Percentiles rank a stretch among this genome's conserved stretches.
phyloP scores from a whole-genome alignment of 768 basidiomycete genomes.

The Russula sp. region DNA sequence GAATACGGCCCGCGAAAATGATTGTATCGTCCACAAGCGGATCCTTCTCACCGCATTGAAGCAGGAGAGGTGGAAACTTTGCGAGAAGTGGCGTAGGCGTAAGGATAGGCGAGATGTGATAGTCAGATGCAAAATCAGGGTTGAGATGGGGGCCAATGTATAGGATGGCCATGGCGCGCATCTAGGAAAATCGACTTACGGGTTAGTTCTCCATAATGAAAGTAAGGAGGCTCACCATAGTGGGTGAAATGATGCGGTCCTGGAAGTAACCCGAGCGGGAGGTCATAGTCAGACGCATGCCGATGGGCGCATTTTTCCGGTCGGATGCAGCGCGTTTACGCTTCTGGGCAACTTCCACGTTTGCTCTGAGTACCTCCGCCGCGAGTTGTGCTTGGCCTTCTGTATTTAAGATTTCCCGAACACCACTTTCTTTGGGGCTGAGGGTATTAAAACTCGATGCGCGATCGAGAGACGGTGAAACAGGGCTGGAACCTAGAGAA shows the following conservation, averaged over 20 bases:
- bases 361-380: constrained; percentile 15
- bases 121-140: constrained; percentile 93
- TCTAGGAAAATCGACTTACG: constrained; percentile 40
- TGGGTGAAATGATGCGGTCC: constrained; percentile 88
- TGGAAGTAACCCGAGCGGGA: constrained; percentile 91
- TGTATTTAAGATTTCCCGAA: constrained; percentile 1
- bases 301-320: constrained; percentile 46
- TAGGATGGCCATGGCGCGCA: constrained; percentile 98
- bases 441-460: neutral
- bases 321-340: constrained; percentile 19
- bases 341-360: constrained; percentile 16
- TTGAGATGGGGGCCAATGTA: constrained; percentile 92
- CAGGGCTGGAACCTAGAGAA: neutral
- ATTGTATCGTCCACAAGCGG: constrained; percentile 96
- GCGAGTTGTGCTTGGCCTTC: constrained; percentile 16
- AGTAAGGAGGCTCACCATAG: constrained; percentile 64
- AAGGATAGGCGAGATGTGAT: constrained; percentile 92
- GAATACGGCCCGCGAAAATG: constrained; percentile 90
- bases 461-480: neutral
- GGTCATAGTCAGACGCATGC: constrained; percentile 90
- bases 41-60: constrained; percentile 94
- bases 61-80: constrained; percentile 87
- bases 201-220: neutral
- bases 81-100: constrained; percentile 78
- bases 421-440: neutral